A percentile compares a stretch with the other conserved stretches of the same genome.
Evolutionary conservation across 768 basidiomycete species (phyloP).

Genomic region (Cubamyces sp.): DNA sequence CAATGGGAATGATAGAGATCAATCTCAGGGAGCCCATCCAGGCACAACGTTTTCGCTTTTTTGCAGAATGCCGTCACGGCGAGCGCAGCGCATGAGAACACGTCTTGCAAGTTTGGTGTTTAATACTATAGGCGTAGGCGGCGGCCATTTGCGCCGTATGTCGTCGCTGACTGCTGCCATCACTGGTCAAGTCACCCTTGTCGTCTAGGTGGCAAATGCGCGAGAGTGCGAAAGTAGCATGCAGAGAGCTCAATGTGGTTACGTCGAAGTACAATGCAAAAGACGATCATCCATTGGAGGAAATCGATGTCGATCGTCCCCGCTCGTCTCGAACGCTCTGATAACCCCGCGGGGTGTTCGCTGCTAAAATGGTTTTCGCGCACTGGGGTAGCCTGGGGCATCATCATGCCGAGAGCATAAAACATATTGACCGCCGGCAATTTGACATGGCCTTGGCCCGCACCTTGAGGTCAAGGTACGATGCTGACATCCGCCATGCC

Average conservation of each 20-base stretch:
- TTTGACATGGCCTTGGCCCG: neutral
- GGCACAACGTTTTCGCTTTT: constrained; percentile 12
- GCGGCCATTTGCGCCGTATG: neutral
- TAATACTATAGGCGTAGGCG: neutral
- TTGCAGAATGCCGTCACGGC: constrained; percentile 3
- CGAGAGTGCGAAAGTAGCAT: neutral
- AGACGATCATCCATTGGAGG: constrained; percentile 3
- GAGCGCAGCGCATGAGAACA: neutral
- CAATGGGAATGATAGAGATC: constrained; percentile 13
- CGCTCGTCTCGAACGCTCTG: constrained; percentile 1
- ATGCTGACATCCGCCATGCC: neutral
- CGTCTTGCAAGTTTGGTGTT: neutral
- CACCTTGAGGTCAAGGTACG: neutral
- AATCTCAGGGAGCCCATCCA: neutral
- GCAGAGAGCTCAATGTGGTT: neutral
- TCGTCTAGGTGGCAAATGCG: no score
- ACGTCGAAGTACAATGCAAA: neutral
- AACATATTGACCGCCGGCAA: neutral
- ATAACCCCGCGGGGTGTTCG: constrained; percentile 9
- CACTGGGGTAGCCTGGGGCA: neutral
- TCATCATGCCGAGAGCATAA: neutral
- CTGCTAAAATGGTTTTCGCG: neutral
- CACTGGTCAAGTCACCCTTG: no score
- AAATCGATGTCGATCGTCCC: constrained; percentile 5
- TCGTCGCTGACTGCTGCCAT: neutral